phyloP scores from a whole-genome alignment of 495 filamentous ascomycete genomes.

The Clavariopsis aquatica region DNA sequence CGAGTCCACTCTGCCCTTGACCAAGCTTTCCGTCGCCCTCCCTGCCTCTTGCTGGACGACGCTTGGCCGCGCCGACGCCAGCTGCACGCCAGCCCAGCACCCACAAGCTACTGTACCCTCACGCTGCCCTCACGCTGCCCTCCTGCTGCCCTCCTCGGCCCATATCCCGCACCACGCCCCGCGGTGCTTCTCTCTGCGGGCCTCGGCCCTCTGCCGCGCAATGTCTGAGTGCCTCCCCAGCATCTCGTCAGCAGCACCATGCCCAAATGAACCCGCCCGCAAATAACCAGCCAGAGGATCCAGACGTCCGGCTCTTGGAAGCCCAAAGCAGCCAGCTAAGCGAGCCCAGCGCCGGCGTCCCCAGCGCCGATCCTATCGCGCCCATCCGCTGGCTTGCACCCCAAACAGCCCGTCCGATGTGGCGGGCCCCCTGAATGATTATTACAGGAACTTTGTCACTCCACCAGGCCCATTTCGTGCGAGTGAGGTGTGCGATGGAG shows the following conservation, averaged over 20 bases:
- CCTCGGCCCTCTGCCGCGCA: not conserved
- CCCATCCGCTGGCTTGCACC: not conserved
- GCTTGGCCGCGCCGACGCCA: not conserved
- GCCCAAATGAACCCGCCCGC: not conserved
- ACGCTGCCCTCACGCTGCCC: not conserved
- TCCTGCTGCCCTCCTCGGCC: too few relatives aligned
- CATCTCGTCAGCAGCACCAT: not conserved
- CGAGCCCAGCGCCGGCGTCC: not conserved
- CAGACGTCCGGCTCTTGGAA: not conserved
- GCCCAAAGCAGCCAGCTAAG: not conserved
- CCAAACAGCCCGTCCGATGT: not conserved
- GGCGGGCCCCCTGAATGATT: slow-evolving; percentile 1
- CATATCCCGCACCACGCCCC: too few relatives aligned
- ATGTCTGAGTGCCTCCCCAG: not conserved
- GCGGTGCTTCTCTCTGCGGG: not conserved
- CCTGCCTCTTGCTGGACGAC: not conserved
- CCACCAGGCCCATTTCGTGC: not conserved
- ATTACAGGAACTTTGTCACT: slow-evolving; percentile 2
- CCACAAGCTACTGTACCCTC: not conserved
- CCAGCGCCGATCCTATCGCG: not conserved
- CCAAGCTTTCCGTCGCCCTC: not conserved
- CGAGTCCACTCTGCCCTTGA: not conserved
- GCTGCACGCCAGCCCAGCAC: not conserved
- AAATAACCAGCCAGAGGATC: not conserved
- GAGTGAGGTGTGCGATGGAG: not conserved